phyloP scores from a whole-genome alignment of 73 alveolate genomes.

The Paramecium bursaria region DNA sequence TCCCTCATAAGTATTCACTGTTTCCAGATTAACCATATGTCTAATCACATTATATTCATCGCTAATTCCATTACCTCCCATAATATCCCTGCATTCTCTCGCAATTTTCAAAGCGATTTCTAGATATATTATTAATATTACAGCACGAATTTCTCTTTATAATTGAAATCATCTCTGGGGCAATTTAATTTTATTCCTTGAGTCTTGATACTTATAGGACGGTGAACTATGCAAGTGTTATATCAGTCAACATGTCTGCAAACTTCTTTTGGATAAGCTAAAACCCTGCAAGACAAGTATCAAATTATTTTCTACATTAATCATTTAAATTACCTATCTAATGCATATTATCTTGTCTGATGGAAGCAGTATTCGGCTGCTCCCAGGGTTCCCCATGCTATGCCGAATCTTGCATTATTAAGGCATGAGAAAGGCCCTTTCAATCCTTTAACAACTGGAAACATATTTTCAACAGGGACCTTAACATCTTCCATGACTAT shows the following conservation, averaged over 20 bases:
- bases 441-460: conserved; percentile 81
- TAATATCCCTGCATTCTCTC: conserved; percentile 94
- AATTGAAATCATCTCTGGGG: conserved; percentile 92
- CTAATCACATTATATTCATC: conserved; percentile 94
- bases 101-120: conserved; percentile 82
- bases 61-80: conserved; percentile 94
- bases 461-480: conserved; percentile 86
- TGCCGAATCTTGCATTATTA: conserved; percentile 93
- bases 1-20: conserved; percentile 90
- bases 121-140: conserved; percentile 12
- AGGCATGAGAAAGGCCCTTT: conserved; percentile 96
- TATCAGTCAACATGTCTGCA: conserved; percentile 91
- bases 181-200: conserved; percentile 83
- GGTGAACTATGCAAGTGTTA: conserved; percentile 83
- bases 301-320: conserved; percentile 84
- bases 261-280: conserved; percentile 84
- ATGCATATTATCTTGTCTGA: conserved; percentile 78
- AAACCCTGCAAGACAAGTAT: conserved; percentile 81
- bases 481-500: conserved; percentile 93
- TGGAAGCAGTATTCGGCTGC: conserved; percentile 96
- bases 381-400: conserved; percentile 96
- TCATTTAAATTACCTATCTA: no score
- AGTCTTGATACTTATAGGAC: conserved; percentile 76
- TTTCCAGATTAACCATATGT: conserved; percentile 90
- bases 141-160: conserved; percentile 93